Base-by-base conservation (phyloP, 1,284 basidiomycete genomes). In the Acaromyces ingoldii region DNA sequence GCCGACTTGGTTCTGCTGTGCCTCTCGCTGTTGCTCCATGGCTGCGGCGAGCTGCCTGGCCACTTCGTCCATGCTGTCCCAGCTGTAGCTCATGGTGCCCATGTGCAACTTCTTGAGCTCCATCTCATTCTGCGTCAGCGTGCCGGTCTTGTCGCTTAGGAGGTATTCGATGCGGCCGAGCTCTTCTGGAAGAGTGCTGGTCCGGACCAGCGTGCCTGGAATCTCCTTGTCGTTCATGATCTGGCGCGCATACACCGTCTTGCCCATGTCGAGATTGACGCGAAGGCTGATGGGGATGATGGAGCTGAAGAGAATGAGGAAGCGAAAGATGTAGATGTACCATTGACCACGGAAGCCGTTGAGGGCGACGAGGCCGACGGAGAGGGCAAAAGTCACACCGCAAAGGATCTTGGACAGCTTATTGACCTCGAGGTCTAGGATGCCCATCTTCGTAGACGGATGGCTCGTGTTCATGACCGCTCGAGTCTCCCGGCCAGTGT, bases 381-480 rank as follows among this genome's bases (percentile, higher is more conserved):
- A 96, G 0, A 98, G 80, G 0, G 84, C 86, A 69, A 98, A 95
- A 0, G 93, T 97, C 37, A 96, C 91, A 0, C 85, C 81, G 68
- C 92, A 97, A 1, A 98, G 81, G 58, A 98, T 97, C 88, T 98
- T 99, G 10, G 93, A 91, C 48, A 99, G 83, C 43, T 84, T 83
- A 75, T 98, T 98, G 63, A 99, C 92, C 76, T 99, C 95, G 46
- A 89, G 72, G 76, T 99, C 95, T 52, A 98, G 76, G 37, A 93
- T 76, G 3, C 95, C 93, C 43, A 90, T 84, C 75, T 99, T 99
- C 1, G 92, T 97, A 68, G 87, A 87, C 0, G 95, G 91, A 77
- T 96, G 90, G 63, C 88, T 91, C 1, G 93, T 99, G 67, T 99
- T 99, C 88, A 99, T 91, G n/a, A 97, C 92, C 0, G 93, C 92